Percentiles rank a stretch among this genome's conserved stretches.
These are phyloP conservation scores for Hypoxylon fuscum DNA, from an alignment of 495 filamentous ascomycete species.

Conservation along the genomic window DNA sequence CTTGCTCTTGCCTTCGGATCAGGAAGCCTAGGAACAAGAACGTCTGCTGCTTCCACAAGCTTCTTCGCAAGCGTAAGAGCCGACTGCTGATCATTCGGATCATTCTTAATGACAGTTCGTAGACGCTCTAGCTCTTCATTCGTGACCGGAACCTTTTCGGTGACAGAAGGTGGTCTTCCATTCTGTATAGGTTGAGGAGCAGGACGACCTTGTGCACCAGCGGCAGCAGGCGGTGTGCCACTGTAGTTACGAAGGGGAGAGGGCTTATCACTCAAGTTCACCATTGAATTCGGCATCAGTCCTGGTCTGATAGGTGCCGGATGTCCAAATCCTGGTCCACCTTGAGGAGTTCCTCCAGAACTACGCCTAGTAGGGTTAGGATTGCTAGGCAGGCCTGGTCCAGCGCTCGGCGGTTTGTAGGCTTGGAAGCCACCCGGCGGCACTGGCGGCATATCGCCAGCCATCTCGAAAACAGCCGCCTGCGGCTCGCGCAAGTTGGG, in stretches of 20 bases:
- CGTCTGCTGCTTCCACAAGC: slow-evolving; percentile 82
- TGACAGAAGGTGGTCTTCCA: slow-evolving; percentile 33
- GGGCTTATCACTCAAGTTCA: slow-evolving; percentile 64
- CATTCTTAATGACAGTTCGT: slow-evolving; percentile 69
- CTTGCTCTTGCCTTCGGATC: slow-evolving; percentile 79
- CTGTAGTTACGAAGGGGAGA: slow-evolving; percentile 79
- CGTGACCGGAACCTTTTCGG: slow-evolving; percentile 70
- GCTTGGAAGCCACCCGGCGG: slow-evolving; percentile 53
- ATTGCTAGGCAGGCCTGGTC: slow-evolving; percentile 44
- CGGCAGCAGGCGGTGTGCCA: slow-evolving; percentile 47
- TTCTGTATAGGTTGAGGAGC: slow-evolving; percentile 44
- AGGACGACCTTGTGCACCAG: slow-evolving; percentile 45
- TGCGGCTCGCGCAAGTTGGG: slow-evolving; percentile 71
- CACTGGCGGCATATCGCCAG: slow-evolving; percentile 64
- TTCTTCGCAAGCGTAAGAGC: slow-evolving; percentile 83
- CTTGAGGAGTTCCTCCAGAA: slow-evolving; percentile 40
- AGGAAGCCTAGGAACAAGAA: slow-evolving; percentile 74
- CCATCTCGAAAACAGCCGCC: slow-evolving; percentile 75
- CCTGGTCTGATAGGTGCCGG: slow-evolving; percentile 84
- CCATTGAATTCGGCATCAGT: slow-evolving; percentile 65
- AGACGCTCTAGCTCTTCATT: slow-evolving; percentile 78
- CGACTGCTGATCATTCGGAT: slow-evolving; percentile 74
- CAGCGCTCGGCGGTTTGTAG: slow-evolving; percentile 45
- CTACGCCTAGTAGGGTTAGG: slow-evolving; percentile 38
- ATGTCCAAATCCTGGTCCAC: slow-evolving; percentile 58